Percentiles rank a stretch among this genome's conserved stretches.
These are phyloP conservation scores for Musa schizocarpa DNA, from an alignment of 176 grass and related monocot genomes.

Conservation along the genomic window DNA sequence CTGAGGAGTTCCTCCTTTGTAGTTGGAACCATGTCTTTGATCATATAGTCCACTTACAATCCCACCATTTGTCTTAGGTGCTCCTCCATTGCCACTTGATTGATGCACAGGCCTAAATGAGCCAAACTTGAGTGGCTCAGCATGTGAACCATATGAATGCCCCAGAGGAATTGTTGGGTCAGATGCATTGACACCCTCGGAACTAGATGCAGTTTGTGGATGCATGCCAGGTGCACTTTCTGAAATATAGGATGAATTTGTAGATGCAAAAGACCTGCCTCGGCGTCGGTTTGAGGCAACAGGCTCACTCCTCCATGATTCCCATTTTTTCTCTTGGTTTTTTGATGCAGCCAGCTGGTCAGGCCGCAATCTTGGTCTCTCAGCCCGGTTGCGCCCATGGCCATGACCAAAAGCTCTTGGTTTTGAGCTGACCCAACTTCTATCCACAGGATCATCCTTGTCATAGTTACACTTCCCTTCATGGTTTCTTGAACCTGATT, in stretches of 20 bases:
- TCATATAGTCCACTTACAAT: conserved; percentile 38
- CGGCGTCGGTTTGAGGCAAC: conserved; percentile 29
- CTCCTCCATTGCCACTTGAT: conserved; percentile 32
- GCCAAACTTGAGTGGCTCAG: conserved; percentile 56
- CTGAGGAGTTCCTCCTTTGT: conserved; percentile 30
- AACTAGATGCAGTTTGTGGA: conserved; percentile 28
- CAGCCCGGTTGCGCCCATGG: conserved; percentile 43
- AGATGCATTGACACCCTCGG: conserved; percentile 36
- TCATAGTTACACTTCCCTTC: conserved; percentile 59
- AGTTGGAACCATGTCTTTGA: conserved; percentile 34
- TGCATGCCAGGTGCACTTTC: conserved; percentile 19
- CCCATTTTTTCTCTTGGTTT: conserved; percentile 47
- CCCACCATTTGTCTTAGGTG: conserved; percentile 18
- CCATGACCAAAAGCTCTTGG: conserved; percentile 37
- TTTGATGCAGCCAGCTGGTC: conserved; percentile 40
- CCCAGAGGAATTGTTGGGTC: conserved; percentile 32
- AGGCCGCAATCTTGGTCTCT: conserved; percentile 40
- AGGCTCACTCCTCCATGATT: conserved; percentile 53
- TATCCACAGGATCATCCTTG: conserved; percentile 43
- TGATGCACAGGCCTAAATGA: conserved; percentile 41
- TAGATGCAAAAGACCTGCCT: conserved; percentile 33
- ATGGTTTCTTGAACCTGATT: conserved; percentile 54
- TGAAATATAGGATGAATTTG: conserved; percentile 30
- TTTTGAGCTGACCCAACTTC: conserved; percentile 53
- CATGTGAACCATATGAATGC: conserved; percentile 33